Percentiles rank a stretch among this genome's conserved stretches.
phyloP scores from a whole-genome alignment of 805 yeast genomes.

The Metschnikowia reukaufii region DNA sequence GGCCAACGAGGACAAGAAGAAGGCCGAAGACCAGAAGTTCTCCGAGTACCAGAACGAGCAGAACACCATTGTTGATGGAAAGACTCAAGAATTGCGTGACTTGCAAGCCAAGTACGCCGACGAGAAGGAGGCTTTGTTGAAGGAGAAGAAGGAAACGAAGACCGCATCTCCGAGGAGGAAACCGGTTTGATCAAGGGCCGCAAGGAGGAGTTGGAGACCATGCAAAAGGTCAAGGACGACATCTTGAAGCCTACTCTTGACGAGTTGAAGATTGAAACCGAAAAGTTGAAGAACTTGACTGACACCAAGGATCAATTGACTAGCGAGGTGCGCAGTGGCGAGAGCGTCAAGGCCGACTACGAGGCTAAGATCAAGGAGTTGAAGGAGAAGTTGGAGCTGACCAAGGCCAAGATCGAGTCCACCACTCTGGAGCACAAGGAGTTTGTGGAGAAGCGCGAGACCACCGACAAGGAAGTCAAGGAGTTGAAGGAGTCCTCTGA shows the following conservation, averaged over 20 bases:
- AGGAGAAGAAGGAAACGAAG: constrained; percentile 49
- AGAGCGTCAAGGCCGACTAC: constrained; percentile 45
- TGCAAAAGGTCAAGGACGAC: constrained; percentile 55
- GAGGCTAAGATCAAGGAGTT: constrained; percentile 46
- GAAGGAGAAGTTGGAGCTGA: constrained; percentile 42
- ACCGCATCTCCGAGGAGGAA: constrained; percentile 44
- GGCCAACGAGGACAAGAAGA: constrained; percentile 34
- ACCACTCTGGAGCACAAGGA: constrained; percentile 34
- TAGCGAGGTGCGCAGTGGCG: constrained; percentile 45
- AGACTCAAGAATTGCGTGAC: constrained; percentile 30
- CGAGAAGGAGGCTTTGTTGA: constrained; percentile 42
- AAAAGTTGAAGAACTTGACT: constrained; percentile 48
- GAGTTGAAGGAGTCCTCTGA: constrained; percentile 30
- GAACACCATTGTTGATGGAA: constrained; percentile 30
- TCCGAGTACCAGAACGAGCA: constrained; percentile 31
- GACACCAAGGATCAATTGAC: constrained; percentile 48
- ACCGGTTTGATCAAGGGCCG: constrained; percentile 45
- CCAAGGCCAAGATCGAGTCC: constrained; percentile 37
- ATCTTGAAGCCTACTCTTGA: constrained; percentile 55
- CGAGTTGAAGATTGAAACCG: constrained; percentile 50
- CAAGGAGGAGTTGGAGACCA: constrained; percentile 44
- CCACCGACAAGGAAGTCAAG: constrained; percentile 38
- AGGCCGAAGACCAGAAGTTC: constrained; percentile 29
- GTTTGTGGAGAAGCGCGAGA: constrained; percentile 38
- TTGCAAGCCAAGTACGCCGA: constrained; percentile 41